These are phyloP conservation scores for Carex littledalei DNA, from an alignment of 176 grass and related monocot genomes.

Conservation along the genomic window DNA sequence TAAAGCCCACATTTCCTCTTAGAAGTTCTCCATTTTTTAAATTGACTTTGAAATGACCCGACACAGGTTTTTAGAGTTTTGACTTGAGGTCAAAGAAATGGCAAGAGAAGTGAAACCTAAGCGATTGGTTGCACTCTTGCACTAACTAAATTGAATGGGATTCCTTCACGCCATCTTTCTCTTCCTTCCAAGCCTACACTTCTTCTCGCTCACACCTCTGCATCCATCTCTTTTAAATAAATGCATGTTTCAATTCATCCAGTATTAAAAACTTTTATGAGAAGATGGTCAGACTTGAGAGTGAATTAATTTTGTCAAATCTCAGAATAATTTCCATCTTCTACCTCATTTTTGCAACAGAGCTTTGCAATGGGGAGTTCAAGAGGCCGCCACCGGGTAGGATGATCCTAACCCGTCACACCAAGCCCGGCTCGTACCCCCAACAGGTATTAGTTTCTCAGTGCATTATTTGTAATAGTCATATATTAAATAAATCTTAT, in stretches of 20 bases:
- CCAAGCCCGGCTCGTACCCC: conserved; percentile 42
- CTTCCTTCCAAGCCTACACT: conserved; percentile 16
- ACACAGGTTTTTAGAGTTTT: neutral
- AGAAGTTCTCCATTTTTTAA: neutral
- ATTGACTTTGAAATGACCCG: neutral
- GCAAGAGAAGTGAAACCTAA: neutral
- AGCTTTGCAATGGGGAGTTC: conserved; percentile 7
- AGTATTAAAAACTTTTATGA: neutral
- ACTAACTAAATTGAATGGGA: too few species aligned
- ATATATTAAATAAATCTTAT: neutral
- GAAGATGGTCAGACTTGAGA: neutral
- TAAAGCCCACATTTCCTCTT: neutral
- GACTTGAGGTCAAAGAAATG: conserved; percentile 9
- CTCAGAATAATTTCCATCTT: neutral
- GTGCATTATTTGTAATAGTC: neutral
- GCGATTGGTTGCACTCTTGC: neutral
- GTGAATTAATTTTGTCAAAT: neutral
- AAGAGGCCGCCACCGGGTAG: conserved; percentile 42
- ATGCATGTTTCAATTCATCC: neutral
- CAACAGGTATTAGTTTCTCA: conserved; percentile 46
- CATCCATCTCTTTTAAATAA: neutral
- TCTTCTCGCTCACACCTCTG: neutral
- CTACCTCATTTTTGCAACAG: neutral
- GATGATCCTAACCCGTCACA: conserved; percentile 45
- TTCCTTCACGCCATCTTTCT: conserved; percentile 21